Base-by-base conservation (phyloP, 2,329 filamentous ascomycete species). In the Cordyceps fumosorosea region DNA sequence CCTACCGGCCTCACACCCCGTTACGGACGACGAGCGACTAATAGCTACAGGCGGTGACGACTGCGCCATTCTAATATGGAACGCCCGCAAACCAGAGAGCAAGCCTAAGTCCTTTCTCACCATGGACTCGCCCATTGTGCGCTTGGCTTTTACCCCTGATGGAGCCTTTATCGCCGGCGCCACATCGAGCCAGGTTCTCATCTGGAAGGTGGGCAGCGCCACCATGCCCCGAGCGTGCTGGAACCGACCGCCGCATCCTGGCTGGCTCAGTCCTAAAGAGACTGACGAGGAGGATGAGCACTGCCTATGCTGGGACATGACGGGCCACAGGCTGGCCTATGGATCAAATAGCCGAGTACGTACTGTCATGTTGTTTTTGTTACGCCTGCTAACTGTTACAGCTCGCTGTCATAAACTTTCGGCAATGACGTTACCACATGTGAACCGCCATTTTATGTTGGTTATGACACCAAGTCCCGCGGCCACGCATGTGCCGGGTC, bases 181-280 rank as follows among this genome's bases (percentile, higher is more conserved):
- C 5, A 87, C 84, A 0, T 78, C 78, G 22, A 80, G 81, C 40
- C 79, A 78, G 62, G 82, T 88, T 16, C 73, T 87, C 45, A 86
- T 88, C 52, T 88, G 85, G 84, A 87, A 86, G 69, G 81, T 87
- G 14, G 84, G 82, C 64, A 85, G 84, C 58, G 77, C 81, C 52
- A 75, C 77, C 29, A 77, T 85, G 52, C 85, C 85, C 5, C 78
- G 83, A 52, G 85, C 85, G 18, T 83, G 78, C 68, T 88, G 85
- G 85, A 82, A 77, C 63, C 75, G 82, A 64, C 74, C 77, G 29
- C 75, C 79, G 11, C 82, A 86, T 65, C 75, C 78, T 0, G 84
- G 83, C 5, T 86, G 84, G 82, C 75, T 82, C 37, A 87, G 81
- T 63, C 84, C 84, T 22, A 82, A 79, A 67, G 77, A 77, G 52